Percentiles rank a stretch among this genome's conserved stretches.
These are phyloP conservation scores for Epichloe coenophiala DNA, from an alignment of 2,329 filamentous ascomycete genomes.

Conservation along the genomic window DNA sequence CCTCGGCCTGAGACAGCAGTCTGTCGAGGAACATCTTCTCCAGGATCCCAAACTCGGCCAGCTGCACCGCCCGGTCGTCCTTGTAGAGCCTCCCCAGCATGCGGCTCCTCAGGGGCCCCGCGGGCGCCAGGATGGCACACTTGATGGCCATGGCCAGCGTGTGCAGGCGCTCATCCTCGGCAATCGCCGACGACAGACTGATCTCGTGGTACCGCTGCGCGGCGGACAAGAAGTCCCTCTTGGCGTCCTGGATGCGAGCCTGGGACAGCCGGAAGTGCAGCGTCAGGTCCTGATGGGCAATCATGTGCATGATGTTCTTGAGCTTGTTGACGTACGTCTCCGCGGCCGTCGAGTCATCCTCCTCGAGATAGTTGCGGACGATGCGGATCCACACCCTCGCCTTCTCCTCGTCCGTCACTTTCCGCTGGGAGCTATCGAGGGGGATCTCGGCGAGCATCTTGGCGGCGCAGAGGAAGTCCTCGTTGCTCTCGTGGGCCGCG, in stretches of 20 bases:
- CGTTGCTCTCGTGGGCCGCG: conserved; percentile 66
- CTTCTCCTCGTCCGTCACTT: conserved; percentile 69
- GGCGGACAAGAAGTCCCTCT: conserved; percentile 78
- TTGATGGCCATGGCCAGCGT: conserved; percentile 79
- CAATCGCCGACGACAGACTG: conserved; percentile 63
- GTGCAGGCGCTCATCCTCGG: conserved; percentile 72
- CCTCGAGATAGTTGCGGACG: conserved; percentile 85
- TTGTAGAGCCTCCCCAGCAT: conserved; percentile 79
- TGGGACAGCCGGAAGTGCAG: conserved; percentile 85
- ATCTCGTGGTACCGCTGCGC: conserved; percentile 80
- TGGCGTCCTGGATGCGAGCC: conserved; percentile 83
- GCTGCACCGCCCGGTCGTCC: conserved; percentile 66
- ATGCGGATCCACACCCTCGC: conserved; percentile 85
- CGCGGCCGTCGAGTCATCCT: conserved; percentile 76
- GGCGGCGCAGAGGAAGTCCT: conserved; percentile 70
- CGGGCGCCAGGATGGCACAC: conserved; percentile 84
- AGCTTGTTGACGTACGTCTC: conserved; percentile 87
- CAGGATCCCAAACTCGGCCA: conserved; percentile 74
- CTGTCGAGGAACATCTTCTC: conserved; percentile 97
- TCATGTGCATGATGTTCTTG: conserved; percentile 77
- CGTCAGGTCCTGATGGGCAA: conserved; percentile 58
- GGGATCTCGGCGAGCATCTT: conserved; percentile 65
- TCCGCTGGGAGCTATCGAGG: conserved; percentile 77
- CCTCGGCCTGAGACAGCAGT: conserved; percentile 67
- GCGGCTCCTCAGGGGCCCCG: conserved; percentile 70